Percentiles rank a stretch among this genome's conserved stretches.
Conservation (phyloP, 129 eudicot species). For the Mikania micrantha region DNA sequence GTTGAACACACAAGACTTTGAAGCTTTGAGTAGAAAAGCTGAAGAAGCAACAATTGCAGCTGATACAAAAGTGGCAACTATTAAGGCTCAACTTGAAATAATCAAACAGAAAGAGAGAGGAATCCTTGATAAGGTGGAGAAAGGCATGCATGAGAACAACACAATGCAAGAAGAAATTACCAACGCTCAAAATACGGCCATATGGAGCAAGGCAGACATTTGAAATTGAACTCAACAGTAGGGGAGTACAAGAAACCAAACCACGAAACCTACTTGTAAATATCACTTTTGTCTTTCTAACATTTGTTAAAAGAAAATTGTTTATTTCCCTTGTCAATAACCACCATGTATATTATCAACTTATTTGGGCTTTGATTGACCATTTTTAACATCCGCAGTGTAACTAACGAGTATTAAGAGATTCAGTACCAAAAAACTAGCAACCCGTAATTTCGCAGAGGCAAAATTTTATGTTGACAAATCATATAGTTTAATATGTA, state of each 20-base stretch:
- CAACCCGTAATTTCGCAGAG: too few species aligned
- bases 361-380: too few species aligned
- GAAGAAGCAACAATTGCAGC: slow-evolving; percentile 41
- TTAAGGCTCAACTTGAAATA: slow-evolving; percentile 57
- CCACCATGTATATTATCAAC: too few species aligned
- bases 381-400: too few species aligned
- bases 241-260: slow-evolving; percentile 33
- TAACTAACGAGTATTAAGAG: too few species aligned
- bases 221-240: slow-evolving; percentile 57
- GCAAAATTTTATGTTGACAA: too few species aligned
- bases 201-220: slow-evolving; percentile 49
- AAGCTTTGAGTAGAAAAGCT: slow-evolving; percentile 48
- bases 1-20: slow-evolving; percentile 47
- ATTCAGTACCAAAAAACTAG: too few species aligned
- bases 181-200: slow-evolving; percentile 63
- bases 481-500: too few species aligned
- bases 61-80: slow-evolving; percentile 55
- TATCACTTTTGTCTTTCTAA: too few species aligned
- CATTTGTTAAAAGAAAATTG: too few species aligned
- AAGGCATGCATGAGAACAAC: slow-evolving; percentile 41
- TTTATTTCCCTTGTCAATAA: too few species aligned
- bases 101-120: slow-evolving; percentile 49
- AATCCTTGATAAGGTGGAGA: slow-evolving; percentile 44
- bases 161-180: slow-evolving; percentile 44
- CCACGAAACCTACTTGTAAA: not conserved